Evolutionary conservation across 768 basidiomycete species (phyloP), one percentile per base, ranked within the genome.

Genomic region (Gloeostereum incarnatum): DNA sequence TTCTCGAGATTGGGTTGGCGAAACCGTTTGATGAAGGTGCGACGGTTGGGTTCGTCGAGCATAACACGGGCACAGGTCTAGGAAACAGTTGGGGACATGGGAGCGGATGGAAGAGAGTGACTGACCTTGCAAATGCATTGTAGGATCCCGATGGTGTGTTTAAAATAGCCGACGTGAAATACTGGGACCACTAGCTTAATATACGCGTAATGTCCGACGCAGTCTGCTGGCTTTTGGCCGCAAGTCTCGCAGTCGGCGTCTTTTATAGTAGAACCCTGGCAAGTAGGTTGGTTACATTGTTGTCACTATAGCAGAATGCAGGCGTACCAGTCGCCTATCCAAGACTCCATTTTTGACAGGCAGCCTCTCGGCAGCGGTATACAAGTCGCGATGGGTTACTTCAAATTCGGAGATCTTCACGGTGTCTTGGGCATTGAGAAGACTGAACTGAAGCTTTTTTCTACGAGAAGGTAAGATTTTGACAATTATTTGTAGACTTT

Each of bases 91-190:
- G 20, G 46, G 41, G 33, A 21, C 26, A 14, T 30, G 11, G 31
- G 13, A 35, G 2, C 18, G 38, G 22, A 40, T 9, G 13, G 6
- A 1, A 35, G n/a, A 5, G 20, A 29, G 11, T 3, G 31, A 48
- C 69, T 39, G 45, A 91, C 93, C 66, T 99, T 99, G 74, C 96
- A 99, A 47, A 98, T 92, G 48, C 86, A 85, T 54, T 98, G 96
- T 1, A 98, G 72, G 46, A 98, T 84, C 18, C 75, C 74, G 42
- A 98, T 90, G 13, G 85, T 89, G 49, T 97, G 92, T 56, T 92
- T 88, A 68, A 99, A 98, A 61, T 90, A 99, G 5, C 96, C 96
- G 40, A 98, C 90, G 56, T 99, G 96, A 58, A 98, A 99, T 14
- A 98, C 93, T 0, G 96, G 96, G 14, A 99, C 80, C 22, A 84